Evolutionary conservation across 2,329 filamentous ascomycete genomes (phyloP).

Genomic region (Teratosphaeria destructans): DNA sequence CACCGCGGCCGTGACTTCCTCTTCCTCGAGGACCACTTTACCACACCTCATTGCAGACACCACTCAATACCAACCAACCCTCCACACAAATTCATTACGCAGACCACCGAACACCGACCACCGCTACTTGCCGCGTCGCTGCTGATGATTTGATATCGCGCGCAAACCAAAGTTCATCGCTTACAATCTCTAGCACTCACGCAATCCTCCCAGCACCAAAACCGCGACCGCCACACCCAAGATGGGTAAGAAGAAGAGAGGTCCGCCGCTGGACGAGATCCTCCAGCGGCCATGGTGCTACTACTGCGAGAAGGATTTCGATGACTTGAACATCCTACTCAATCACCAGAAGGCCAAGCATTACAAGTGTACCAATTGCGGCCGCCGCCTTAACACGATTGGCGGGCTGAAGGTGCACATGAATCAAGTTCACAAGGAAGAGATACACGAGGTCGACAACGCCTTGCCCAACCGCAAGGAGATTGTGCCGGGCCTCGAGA

Average conservation of each 20-base stretch:
- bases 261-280: constrained; percentile 59
- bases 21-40: neutral
- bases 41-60: too few relatives aligned
- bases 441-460: constrained; percentile 78
- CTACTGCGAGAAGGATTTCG: constrained; percentile 98
- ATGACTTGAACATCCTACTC: constrained; percentile 91
- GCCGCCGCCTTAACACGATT: constrained; percentile 79
- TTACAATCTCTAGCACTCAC: neutral
- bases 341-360: constrained; percentile 99
- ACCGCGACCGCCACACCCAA: neutral
- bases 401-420: constrained; percentile 94
- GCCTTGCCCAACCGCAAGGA: constrained; percentile 76
- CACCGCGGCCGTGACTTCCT: neutral
- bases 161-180: neutral
- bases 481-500: constrained; percentile 70
- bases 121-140: neutral
- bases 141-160: neutral
- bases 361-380: constrained; percentile 91
- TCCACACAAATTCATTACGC: neutral
- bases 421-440: constrained; percentile 98
- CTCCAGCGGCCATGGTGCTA: constrained; percentile 90
- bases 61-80: neutral
- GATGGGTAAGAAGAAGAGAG: neutral
- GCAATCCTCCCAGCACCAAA: too few relatives aligned
- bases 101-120: neutral